These are phyloP conservation scores for Chlorella sp. DNA, from an alignment of 139 green algal genomes.

Conservation along the genomic window DNA sequence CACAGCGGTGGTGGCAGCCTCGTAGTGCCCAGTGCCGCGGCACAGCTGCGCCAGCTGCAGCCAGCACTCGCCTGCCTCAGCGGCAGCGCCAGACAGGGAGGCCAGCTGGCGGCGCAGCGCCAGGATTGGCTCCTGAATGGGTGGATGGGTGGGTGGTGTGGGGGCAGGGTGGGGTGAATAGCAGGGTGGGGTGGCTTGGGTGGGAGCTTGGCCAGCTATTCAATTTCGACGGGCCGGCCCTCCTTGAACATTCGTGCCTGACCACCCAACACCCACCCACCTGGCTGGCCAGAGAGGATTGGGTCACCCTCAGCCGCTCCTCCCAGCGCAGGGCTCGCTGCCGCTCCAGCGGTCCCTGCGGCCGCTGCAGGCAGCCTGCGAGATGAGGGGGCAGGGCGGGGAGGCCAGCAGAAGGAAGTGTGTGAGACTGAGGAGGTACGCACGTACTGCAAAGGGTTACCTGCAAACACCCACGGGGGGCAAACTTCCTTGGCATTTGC, in stretches of 20 bases:
- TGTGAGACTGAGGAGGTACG: too few relatives aligned
- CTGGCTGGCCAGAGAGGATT: slow-evolving; percentile 71
- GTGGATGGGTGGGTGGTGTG: not conserved
- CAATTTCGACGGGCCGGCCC: too few relatives aligned
- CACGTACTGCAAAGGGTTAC: too few relatives aligned
- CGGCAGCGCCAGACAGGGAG: slow-evolving; percentile 53
- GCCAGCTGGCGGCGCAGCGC: slow-evolving; percentile 82
- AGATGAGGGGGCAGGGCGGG: not conserved
- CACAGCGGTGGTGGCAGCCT: slow-evolving; percentile 82
- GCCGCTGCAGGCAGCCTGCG: slow-evolving; percentile 9
- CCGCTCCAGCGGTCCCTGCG: slow-evolving; percentile 46
- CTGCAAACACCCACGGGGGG: too few relatives aligned
- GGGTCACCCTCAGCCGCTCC: slow-evolving; percentile 73
- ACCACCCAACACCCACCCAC: slow-evolving; percentile 28
- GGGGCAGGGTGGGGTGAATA: too few relatives aligned
- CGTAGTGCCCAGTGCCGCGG: slow-evolving; percentile 80
- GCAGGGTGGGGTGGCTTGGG: too few relatives aligned
- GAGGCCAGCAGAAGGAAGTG: too few relatives aligned
- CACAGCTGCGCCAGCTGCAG: slow-evolving; percentile 90
- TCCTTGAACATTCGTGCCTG: too few relatives aligned
- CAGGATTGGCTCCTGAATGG: slow-evolving; percentile 87
- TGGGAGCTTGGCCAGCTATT: too few relatives aligned
- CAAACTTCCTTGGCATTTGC: too few relatives aligned
- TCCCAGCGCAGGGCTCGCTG: slow-evolving; percentile 76
- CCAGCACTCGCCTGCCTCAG: slow-evolving; percentile 76